Conservation (phyloP, 2,329 filamentous ascomycete genomes). For the Hawksworthiomyces lignivorus region DNA sequence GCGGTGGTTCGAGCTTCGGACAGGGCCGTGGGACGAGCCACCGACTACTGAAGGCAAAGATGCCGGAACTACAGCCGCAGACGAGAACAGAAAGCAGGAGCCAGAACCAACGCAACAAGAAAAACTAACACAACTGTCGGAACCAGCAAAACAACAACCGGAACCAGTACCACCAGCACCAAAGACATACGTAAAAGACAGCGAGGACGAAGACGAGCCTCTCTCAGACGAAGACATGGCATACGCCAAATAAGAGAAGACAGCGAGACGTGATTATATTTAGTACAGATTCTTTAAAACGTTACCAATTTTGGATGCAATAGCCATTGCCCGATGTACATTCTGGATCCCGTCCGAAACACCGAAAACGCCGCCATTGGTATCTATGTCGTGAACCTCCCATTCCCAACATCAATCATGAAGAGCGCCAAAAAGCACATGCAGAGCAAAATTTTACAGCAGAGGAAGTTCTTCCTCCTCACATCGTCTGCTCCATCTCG, state of each 20-base stretch:
- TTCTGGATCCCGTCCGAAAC: slow-evolving; percentile 19
- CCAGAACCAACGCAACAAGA: too few relatives aligned
- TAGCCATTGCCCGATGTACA: background rate
- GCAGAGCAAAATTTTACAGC: too few relatives aligned
- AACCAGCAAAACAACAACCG: background rate
- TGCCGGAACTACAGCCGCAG: too few relatives aligned
- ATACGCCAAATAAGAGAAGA: too few relatives aligned
- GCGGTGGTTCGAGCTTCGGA: slow-evolving; percentile 57
- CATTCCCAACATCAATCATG: slow-evolving; percentile 21
- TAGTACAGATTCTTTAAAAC: too few relatives aligned
- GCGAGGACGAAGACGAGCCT: slow-evolving; percentile 14
- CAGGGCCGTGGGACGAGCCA: too few relatives aligned
- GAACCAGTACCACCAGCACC: background rate
- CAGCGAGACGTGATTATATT: background rate
- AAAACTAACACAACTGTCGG: background rate
- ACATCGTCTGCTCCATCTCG: slow-evolving; percentile 91
- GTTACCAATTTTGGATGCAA: too few relatives aligned
- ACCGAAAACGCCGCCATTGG: slow-evolving; percentile 20
- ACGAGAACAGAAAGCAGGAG: too few relatives aligned
- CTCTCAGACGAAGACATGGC: too few relatives aligned
- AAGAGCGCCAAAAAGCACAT: slow-evolving; percentile 10
- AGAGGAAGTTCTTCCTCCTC: slow-evolving; percentile 6
- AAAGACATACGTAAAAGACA: slow-evolving; percentile 11
- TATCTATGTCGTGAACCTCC: slow-evolving; percentile 23
- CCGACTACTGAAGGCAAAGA: background rate